Evolutionary conservation across 2,329 filamentous ascomycete genomes (phyloP).

Genomic region (Ophiostoma angusticollis): DNA sequence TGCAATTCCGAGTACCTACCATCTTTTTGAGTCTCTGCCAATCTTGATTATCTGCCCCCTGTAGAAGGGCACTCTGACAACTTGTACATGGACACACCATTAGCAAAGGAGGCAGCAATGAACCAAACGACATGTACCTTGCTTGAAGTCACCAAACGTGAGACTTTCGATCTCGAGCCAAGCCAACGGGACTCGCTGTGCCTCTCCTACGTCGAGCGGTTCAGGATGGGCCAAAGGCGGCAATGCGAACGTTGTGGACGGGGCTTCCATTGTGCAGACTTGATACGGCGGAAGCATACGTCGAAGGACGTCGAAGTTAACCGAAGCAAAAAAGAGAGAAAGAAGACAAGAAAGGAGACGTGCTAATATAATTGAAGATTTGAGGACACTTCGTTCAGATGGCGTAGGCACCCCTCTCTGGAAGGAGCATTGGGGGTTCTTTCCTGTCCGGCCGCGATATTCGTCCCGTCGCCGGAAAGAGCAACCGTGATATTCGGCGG

Average conservation of each 20-base stretch:
- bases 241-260: too few species aligned
- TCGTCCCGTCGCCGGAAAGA: not conserved
- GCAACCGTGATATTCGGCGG: not conserved
- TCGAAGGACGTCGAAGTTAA: too few species aligned
- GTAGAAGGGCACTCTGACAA: slow-evolving; percentile 10
- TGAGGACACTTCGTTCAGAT: too few species aligned
- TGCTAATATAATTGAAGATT: too few species aligned
- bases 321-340: too few species aligned
- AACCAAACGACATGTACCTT: slow-evolving; percentile 2
- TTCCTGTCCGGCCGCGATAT: not conserved
- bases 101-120: not conserved
- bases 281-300: too few species aligned
- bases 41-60: slow-evolving; percentile 14
- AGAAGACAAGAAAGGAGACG: too few species aligned
- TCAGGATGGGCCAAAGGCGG: not conserved
- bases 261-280: too few species aligned
- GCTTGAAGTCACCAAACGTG: slow-evolving; percentile 10
- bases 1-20: slow-evolving; percentile 13
- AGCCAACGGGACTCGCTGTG: not conserved
- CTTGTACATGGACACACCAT: not conserved
- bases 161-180: slow-evolving; percentile 10
- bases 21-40: slow-evolving; percentile 18
- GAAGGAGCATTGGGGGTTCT: not conserved
- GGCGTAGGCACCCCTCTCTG: too few species aligned
- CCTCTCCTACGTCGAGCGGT: not conserved